Conservation (phyloP, 129 eudicot genomes). For the Logfia minima region DNA sequence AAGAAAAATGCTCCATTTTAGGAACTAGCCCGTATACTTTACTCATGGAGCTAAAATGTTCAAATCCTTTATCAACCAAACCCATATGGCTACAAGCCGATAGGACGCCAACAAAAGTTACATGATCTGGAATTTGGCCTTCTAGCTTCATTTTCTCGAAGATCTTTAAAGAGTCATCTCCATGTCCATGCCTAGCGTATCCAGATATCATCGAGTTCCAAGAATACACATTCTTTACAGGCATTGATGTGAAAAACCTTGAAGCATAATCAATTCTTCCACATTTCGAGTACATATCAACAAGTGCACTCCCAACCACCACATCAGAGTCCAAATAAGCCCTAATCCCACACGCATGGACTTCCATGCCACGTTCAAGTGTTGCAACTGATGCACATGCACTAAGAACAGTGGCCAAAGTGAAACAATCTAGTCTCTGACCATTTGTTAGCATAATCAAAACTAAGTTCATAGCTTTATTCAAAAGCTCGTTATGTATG, state of each 20-base stretch:
- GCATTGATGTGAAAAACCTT: constrained; percentile 61
- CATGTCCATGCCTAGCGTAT: constrained; percentile 85
- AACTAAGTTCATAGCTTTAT: constrained; percentile 73
- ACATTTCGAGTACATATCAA: constrained; percentile 91
- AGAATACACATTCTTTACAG: constrained; percentile 57
- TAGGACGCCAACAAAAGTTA: constrained; percentile 79
- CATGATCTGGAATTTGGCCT: constrained; percentile 75
- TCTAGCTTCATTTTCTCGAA: constrained; percentile 56
- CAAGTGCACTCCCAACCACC: constrained; percentile 83
- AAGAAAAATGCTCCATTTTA: constrained; percentile 79
- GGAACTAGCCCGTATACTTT: constrained; percentile 57
- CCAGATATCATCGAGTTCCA: constrained; percentile 98
- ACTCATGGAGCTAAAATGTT: constrained; percentile 77
- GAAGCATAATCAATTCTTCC: constrained; percentile 91
- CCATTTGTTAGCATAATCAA: constrained; percentile 68
- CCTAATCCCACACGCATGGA: constrained; percentile 77
- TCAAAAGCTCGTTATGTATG: constrained; percentile 59
- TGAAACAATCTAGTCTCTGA: constrained; percentile 67
- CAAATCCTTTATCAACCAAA: constrained; percentile 60
- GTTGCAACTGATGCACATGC: constrained; percentile 99
- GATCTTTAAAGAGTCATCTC: constrained; percentile 57
- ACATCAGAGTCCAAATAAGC: constrained; percentile 74
- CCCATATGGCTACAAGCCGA: constrained; percentile 98
- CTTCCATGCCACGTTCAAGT: constrained; percentile 92
- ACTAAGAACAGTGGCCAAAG: constrained; percentile 87